These are phyloP conservation scores for Aspergillus taichungensis DNA, from an alignment of 495 filamentous ascomycete genomes.

Conservation along the genomic window DNA sequence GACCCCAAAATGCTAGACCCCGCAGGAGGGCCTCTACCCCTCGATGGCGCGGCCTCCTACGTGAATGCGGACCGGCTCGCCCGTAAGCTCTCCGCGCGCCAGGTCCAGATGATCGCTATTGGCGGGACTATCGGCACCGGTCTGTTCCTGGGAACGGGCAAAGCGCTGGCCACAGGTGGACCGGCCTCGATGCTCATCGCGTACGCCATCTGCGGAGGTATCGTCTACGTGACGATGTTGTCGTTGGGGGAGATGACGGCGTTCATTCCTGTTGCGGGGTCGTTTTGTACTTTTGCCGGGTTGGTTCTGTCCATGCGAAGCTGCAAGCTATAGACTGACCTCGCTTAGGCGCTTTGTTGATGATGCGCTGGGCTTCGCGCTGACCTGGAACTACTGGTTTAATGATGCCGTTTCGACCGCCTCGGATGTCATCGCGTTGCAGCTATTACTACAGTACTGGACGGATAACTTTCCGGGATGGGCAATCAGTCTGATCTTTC, in stretches of 20 bases:
- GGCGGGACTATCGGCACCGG: constrained; percentile 60
- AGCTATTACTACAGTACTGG: constrained; percentile 46
- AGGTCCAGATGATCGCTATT: constrained; percentile 56
- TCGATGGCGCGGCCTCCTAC: constrained; percentile 4
- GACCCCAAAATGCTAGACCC: constrained; percentile 6
- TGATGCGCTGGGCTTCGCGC: constrained; percentile 45
- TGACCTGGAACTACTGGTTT: constrained; percentile 53
- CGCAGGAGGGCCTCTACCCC: neutral
- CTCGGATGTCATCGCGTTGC: constrained; percentile 45
- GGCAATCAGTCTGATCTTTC: constrained; percentile 45
- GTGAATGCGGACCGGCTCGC: constrained; percentile 18
- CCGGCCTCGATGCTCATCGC: constrained; percentile 56
- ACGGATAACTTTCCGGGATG: constrained; percentile 43
- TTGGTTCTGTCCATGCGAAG: constrained; percentile 15
- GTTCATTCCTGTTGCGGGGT: constrained; percentile 41
- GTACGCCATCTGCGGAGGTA: constrained; percentile 38
- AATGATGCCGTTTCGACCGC: constrained; percentile 51
- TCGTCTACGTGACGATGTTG: constrained; percentile 44
- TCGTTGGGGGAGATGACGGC: constrained; percentile 43
- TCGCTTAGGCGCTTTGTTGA: constrained; percentile 44
- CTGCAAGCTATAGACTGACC: neutral
- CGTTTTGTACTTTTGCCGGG: constrained; percentile 45
- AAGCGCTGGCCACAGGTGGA: constrained; percentile 49
- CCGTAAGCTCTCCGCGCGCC: constrained; percentile 29
- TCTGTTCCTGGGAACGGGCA: constrained; percentile 53